Evolutionary conservation across 2,329 filamentous ascomycete genomes (phyloP).

Genomic region (Penicillium capsulatum): DNA sequence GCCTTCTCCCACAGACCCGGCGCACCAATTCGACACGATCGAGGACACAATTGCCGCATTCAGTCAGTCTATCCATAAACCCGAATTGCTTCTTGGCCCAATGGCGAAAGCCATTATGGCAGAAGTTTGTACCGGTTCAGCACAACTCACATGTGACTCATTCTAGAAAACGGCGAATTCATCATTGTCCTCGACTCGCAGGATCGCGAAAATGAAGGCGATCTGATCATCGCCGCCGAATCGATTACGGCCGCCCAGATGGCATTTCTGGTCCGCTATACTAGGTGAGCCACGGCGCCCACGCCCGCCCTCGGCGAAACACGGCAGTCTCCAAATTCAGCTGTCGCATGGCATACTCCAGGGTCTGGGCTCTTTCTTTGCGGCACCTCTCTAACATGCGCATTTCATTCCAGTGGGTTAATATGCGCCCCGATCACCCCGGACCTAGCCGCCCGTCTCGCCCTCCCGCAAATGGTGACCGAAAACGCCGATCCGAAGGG

Average conservation of each 20-base stretch:
- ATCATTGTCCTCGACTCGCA: constrained; percentile 92
- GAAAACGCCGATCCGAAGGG: constrained; percentile 74
- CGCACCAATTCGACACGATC: constrained; percentile 40
- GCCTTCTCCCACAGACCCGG: constrained; percentile 33
- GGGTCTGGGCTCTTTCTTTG: no score
- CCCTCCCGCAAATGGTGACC: constrained; percentile 86
- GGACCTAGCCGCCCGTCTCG: constrained; percentile 63
- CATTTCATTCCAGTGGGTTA: constrained; percentile 60
- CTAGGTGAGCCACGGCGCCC: constrained; percentile 49
- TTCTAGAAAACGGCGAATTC: constrained; percentile 73
- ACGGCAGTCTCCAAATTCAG: not conserved
- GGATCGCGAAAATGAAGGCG: constrained; percentile 93
- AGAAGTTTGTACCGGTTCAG: not conserved
- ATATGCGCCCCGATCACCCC: constrained; percentile 82
- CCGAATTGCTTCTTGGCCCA: not conserved
- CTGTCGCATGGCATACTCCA: no score
- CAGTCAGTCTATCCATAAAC: constrained; percentile 28
- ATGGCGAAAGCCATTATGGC: not conserved
- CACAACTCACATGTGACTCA: constrained; percentile 17
- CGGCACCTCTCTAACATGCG: no score
- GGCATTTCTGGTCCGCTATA: constrained; percentile 92
- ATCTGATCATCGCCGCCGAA: constrained; percentile 89
- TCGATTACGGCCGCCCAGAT: constrained; percentile 83
- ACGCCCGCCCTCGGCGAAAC: constrained; percentile 1
- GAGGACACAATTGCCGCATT: constrained; percentile 42